Evolutionary conservation across 371 early-diverging fungal species (phyloP).

Genomic region (Zychaea mexicana): DNA sequence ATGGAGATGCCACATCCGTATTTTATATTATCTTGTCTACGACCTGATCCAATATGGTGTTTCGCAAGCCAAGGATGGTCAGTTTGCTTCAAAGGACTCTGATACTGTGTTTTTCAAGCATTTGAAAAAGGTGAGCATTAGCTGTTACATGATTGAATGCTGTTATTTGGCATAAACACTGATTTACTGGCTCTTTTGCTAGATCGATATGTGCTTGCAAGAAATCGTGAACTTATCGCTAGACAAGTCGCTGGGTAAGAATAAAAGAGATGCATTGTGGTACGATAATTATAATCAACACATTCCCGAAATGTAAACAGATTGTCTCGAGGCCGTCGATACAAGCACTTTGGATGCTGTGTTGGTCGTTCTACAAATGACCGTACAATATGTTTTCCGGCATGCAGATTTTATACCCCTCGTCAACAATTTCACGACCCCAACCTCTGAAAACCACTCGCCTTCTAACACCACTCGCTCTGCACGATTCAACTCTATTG

Average conservation of each 20-base stretch:
- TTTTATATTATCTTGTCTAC: conserved; percentile 20
- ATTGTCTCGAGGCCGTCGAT: conserved; percentile 11
- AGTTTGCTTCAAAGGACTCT: conserved; percentile 20
- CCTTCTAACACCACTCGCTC: conserved; percentile 35
- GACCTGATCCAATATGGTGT: conserved; percentile 33
- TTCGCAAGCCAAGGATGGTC: conserved; percentile 3
- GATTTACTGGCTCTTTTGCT: background rate
- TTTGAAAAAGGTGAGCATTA: conserved; percentile 20
- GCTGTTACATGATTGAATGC: background rate
- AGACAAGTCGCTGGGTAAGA: conserved; percentile 13
- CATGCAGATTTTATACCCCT: conserved; percentile 52
- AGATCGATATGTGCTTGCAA: conserved; percentile 20
- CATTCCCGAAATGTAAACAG: no score
- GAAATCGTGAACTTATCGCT: conserved; percentile 12
- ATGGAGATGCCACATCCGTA: conserved; percentile 33
- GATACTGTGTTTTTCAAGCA: conserved; percentile 29
- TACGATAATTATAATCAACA: no score
- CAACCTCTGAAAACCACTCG: conserved; percentile 29
- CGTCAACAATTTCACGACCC: conserved; percentile 39
- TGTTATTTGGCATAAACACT: no score
- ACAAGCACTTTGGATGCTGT: conserved; percentile 2
- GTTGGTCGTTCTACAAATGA: conserved; percentile 23
- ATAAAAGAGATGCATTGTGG: background rate
- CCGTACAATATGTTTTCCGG: conserved; percentile 41
- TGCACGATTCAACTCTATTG: conserved; percentile 32